These are phyloP conservation scores for Microcos paniculata DNA, from an alignment of 345 rosid species.

Conservation along the genomic window DNA sequence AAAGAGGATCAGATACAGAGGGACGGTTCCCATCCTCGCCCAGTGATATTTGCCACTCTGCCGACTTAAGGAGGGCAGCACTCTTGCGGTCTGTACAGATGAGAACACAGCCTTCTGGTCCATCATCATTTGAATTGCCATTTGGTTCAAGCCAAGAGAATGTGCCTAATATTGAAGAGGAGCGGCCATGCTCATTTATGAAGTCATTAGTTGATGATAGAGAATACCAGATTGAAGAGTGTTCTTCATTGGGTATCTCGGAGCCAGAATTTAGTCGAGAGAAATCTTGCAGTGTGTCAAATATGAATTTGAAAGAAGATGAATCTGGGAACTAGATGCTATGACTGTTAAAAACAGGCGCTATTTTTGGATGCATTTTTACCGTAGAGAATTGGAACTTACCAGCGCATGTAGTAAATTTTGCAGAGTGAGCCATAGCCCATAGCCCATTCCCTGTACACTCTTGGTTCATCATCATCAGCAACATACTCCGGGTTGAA, in stretches of 20 bases:
- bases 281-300: constrained; percentile 47
- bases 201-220: constrained; percentile 70
- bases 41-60: constrained; percentile 95
- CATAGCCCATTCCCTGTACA: neutral
- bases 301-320: constrained; percentile 45
- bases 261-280: constrained; percentile 42
- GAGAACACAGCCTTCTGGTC: constrained; percentile 72
- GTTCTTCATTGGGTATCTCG: constrained; percentile 44
- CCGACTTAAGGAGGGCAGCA: constrained; percentile 88
- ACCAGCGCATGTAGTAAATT: neutral
- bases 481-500: neutral
- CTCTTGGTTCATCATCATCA: neutral
- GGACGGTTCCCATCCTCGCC: constrained; percentile 96
- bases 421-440: neutral
- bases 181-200: constrained; percentile 49
- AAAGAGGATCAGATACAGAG: constrained; percentile 83
- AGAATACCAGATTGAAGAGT: constrained; percentile 52
- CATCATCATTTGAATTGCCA: constrained; percentile 41
- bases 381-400: neutral
- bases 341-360: neutral
- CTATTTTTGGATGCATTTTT: neutral
- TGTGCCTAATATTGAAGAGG: constrained; percentile 52
- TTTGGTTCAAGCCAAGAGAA: constrained; percentile 54
- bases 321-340: constrained; percentile 21
- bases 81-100: constrained; percentile 93